Conservation (phyloP, 208 protist genomes). For the Polymyxa betae region DNA sequence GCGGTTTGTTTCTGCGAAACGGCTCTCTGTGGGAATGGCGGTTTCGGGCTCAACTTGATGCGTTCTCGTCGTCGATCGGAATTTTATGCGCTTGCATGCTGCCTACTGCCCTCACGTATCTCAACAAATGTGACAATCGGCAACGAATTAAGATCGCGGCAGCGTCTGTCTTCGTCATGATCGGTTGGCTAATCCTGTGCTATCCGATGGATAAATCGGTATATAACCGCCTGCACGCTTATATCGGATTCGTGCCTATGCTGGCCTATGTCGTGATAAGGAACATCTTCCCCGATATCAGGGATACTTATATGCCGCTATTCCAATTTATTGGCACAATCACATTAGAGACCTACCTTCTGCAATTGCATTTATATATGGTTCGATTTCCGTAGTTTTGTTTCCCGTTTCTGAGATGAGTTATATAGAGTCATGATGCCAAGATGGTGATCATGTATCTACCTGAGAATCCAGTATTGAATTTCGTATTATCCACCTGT, state of each 20-base stretch:
- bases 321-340: conserved; percentile 77
- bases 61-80: conserved; percentile 77
- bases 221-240: conserved; percentile 81
- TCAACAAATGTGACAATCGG: conserved; percentile 56
- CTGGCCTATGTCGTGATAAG: conserved; percentile 75
- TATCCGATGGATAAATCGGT: conserved; percentile 65
- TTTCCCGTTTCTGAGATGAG: not conserved
- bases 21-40: conserved; percentile 78
- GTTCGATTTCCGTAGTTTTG: not conserved
- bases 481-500: conserved; percentile 57
- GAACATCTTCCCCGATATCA: conserved; percentile 71
- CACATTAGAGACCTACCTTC: conserved; percentile 84
- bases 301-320: conserved; percentile 71
- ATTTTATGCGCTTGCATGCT: conserved; percentile 75
- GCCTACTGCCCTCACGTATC: not conserved
- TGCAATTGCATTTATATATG: conserved; percentile 64
- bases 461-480: conserved; percentile 48
- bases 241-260: conserved; percentile 77
- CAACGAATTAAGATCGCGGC: conserved; percentile 60
- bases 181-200: conserved; percentile 63
- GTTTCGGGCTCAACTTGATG: conserved; percentile 80
- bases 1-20: conserved; percentile 72
- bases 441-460: conserved; percentile 61
- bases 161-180: conserved; percentile 56
- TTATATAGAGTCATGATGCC: conserved; percentile 54